A percentile compares a stretch with the other conserved stretches of the same genome.
Conservation (phyloP, 768 basidiomycete species). For the Tephrocybe sp. region DNA sequence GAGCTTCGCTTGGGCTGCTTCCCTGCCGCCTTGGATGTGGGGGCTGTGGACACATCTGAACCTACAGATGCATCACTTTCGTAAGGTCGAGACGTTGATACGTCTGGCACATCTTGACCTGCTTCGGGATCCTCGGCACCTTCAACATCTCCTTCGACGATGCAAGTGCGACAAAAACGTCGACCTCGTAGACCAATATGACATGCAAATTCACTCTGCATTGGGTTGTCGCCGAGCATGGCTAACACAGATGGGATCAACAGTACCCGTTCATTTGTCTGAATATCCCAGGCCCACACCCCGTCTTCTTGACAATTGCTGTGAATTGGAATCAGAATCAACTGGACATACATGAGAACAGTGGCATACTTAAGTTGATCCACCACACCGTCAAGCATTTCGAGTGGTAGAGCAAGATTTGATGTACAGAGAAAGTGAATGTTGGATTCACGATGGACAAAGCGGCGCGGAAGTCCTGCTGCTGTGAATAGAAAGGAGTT, state of each 20-base stretch:
- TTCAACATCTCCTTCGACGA: conserved; percentile 31
- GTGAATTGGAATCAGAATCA: background rate
- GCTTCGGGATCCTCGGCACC: conserved; percentile 19
- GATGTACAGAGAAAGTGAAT: conserved; percentile 32
- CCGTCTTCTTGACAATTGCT: conserved; percentile 16
- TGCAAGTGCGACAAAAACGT: conserved; percentile 39
- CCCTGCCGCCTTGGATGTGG: too few species aligned
- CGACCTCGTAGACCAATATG: conserved; percentile 39
- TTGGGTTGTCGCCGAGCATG: conserved; percentile 43
- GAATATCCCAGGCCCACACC: conserved; percentile 37
- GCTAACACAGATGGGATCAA: conserved; percentile 29
- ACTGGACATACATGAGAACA: background rate
- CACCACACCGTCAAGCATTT: conserved; percentile 30
- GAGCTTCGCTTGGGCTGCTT: background rate
- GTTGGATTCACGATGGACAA: conserved; percentile 24
- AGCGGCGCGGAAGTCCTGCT: conserved; percentile 24
- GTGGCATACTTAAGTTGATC: conserved; percentile 20
- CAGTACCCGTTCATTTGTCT: conserved; percentile 24
- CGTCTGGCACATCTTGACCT: too few species aligned
- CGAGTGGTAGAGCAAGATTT: conserved; percentile 27
- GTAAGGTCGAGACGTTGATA: too few species aligned
- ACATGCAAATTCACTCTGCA: conserved; percentile 43
- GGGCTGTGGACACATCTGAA: too few species aligned
- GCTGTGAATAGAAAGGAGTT: conserved; percentile 28
- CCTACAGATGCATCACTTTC: too few species aligned